Evolutionary conservation across 1,284 basidiomycete genomes (phyloP).

Genomic region (Amylostereum chailletii): DNA sequence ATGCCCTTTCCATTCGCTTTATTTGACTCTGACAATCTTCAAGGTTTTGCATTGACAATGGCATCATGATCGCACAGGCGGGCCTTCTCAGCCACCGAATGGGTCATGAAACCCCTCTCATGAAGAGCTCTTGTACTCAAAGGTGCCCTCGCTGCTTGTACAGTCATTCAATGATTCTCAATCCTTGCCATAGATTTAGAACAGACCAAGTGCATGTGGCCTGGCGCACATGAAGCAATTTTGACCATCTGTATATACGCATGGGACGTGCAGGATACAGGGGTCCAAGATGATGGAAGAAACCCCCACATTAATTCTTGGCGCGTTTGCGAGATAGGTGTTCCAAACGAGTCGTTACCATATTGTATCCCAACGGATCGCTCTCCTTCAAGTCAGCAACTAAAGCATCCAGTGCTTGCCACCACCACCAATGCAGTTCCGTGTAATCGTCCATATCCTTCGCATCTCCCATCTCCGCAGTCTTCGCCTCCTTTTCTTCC

Average conservation of each 20-base stretch:
- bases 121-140: constrained; percentile 84
- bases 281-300: not conserved
- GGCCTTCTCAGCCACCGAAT: constrained; percentile 88
- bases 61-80: constrained; percentile 99
- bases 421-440: constrained; percentile 67
- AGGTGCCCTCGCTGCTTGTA: constrained; percentile 36
- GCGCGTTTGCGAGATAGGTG: constrained; percentile 1
- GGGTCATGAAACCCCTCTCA: constrained; percentile 76
- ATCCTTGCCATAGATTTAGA: constrained; percentile 53
- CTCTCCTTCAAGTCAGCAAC: constrained; percentile 33
- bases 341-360: constrained; percentile 44
- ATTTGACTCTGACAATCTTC: constrained; percentile 2
- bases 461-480: constrained; percentile 19
- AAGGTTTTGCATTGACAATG: constrained; percentile 99
- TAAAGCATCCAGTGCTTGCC: constrained; percentile 55
- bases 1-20: constrained; percentile 5
- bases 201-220: constrained; percentile 87
- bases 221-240: constrained; percentile 58
- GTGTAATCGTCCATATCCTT: constrained; percentile 22
- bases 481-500: constrained; percentile 20
- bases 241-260: not conserved
- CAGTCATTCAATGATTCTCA: constrained; percentile 5
- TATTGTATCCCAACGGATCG: constrained; percentile 41
- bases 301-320: not conserved
- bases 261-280: too few relatives aligned